Base-by-base conservation (phyloP, 164 flowering plant genomes). In the Euptelea pleiosperma region DNA sequence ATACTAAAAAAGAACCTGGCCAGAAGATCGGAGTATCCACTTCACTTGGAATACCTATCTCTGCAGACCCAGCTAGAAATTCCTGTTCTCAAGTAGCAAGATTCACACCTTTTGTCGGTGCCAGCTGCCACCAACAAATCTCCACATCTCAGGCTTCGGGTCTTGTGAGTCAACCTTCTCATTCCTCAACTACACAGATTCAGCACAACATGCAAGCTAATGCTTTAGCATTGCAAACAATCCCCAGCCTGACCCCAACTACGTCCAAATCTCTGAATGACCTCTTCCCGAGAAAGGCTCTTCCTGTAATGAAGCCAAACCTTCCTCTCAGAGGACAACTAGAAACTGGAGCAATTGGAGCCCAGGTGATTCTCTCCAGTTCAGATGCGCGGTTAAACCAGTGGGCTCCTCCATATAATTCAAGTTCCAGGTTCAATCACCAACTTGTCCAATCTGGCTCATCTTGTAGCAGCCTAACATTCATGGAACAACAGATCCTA, bases 331-430 rank as follows among this genome's bases (percentile, higher is more conserved):
- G n/a, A 14, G 45, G 59, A 43, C 65, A 67, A 49, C 41, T 63
- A 14, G 68, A 59, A 31, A 48, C 54, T 47, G 69, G 60, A 60
- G 45, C 55, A 45, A 58, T 61, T 8, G 73, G 73, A 60, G 77
- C 79, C 26, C 71, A 74, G 51, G 73, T 71, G 14, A 70, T 77
- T 46, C 60, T 68, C 0, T 54, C 73, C 28, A 75, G 57, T 49
- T 24, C 76, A 29, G 75, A 65, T 29, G 56, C 61, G 31, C 63
- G 60, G 67, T 47, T 59, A 54, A 68, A 74, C 36, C 71, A 58
- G 55, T 62, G 57, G 40, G 47, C 60, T 64, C 51, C 73, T 49
- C 54, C 65, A 8, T 51, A 47, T 41, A 52, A 53, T 71, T 51
- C 71, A 43, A 56, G 68, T 16, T 68, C 73, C 40, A 58, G 49